Evolutionary conservation across 805 yeast species (phyloP).

Genomic region (Yamadazyma kitorensis): DNA sequence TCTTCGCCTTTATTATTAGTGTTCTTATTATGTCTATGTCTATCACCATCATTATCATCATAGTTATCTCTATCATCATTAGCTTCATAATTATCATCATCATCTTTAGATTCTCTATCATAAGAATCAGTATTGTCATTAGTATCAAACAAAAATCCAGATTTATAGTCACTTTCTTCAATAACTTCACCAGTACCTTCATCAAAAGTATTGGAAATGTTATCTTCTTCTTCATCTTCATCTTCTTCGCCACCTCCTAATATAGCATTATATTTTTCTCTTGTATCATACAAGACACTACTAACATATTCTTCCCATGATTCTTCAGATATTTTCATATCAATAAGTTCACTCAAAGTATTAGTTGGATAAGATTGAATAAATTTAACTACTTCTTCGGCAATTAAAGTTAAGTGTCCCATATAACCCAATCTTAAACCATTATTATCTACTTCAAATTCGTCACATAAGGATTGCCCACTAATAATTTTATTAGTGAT

Average conservation of each 20-base stretch:
- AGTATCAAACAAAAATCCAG: slow-evolving; percentile 30
- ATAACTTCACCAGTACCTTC: slow-evolving; percentile 41
- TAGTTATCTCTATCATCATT: slow-evolving; percentile 24
- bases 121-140: slow-evolving; percentile 29
- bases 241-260: slow-evolving; percentile 74
- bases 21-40: too few species aligned
- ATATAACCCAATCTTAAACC: slow-evolving; percentile 85
- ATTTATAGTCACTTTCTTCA: slow-evolving; percentile 28
- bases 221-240: slow-evolving; percentile 33
- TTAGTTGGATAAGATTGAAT: slow-evolving; percentile 40
- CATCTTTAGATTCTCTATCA: slow-evolving; percentile 28
- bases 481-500: slow-evolving; percentile 40
- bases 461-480: slow-evolving; percentile 60
- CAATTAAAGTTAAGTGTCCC: slow-evolving; percentile 93
- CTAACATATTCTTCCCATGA: slow-evolving; percentile 84
- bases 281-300: slow-evolving; percentile 77
- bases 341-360: slow-evolving; percentile 36
- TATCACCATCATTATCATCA: too few species aligned
- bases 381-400: slow-evolving; percentile 95
- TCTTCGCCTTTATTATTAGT: slow-evolving; percentile 16
- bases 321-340: slow-evolving; percentile 35
- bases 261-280: slow-evolving; percentile 92
- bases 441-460: slow-evolving; percentile 45
- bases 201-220: slow-evolving; percentile 28
- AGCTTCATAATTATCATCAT: slow-evolving; percentile 30